Evolutionary conservation across 2,329 filamentous ascomycete genomes (phyloP), one percentile per base, ranked within the genome.

Genomic region (Camillea tinctor): DNA sequence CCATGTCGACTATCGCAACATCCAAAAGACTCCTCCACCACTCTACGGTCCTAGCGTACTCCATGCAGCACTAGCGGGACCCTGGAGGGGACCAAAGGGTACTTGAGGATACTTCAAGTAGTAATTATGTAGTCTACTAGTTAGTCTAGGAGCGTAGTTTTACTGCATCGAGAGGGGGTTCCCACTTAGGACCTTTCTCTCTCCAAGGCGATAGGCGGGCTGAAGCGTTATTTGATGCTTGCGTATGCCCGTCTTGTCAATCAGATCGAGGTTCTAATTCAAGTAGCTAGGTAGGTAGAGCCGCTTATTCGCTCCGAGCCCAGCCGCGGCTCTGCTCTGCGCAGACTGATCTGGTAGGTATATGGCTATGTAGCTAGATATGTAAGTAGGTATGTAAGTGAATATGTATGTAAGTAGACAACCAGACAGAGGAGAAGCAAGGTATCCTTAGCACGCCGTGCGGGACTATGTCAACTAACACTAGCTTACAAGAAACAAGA

Each of bases 101-200:
- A 70, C 66, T 64, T 66, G 56, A 60, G 62, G 63, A 68, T 69
- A 70, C 68, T 58, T 66, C 59, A 56, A 62, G 57, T 50, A 59
- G 53, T 58, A 54, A 30, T 30, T 30, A 62, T 50, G n/a, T n/a
- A 24, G 62, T 56, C 54, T 63, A 56, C 54, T 63, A 56, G 60
- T 63, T 59, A 55, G 51, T 57, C 21, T 13, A 50, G 52, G 54
- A n/a, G n/a, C n/a, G n/a, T n/a, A 57, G 50, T 55, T 58, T 56
- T 51, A 13, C 15, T 52, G 52, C 52, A 52, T 57, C 49, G 55
- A 56, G 53, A 17, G 52, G 36, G 57, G 56, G 52, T 51, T 59
- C 61, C 61, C 50, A 57, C 53, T 59, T 58, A 50, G 55, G 17
- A 53, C 52, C 62, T 61, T 26, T 56, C 59, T n/a, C 15, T 17